Percentiles rank a stretch among this genome's conserved stretches.
phyloP scores from a whole-genome alignment of 2,329 filamentous ascomycete species.

The Trichoderma guizhouense region DNA sequence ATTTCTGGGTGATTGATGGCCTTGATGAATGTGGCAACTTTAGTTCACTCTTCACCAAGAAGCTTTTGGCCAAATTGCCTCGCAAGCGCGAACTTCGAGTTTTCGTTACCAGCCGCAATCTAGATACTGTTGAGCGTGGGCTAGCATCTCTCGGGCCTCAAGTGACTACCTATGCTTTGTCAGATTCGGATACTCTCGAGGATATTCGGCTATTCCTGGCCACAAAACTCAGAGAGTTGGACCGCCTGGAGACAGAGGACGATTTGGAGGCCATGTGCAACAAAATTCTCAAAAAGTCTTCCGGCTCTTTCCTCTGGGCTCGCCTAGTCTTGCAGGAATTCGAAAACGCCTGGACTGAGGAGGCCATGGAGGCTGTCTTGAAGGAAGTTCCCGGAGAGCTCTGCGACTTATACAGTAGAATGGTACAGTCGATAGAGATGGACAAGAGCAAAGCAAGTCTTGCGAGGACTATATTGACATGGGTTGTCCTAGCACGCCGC shows the following conservation, averaged over 20 bases:
- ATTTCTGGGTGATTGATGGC: constrained; percentile 7
- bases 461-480: constrained; percentile 1
- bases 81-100: not conserved
- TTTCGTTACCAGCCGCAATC: constrained; percentile 11
- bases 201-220: not conserved
- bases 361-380: constrained; percentile 3
- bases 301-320: constrained; percentile 5
- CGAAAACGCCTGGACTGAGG: constrained; percentile 1
- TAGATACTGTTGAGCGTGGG: not conserved
- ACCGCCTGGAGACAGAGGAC: not conserved
- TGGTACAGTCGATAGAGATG: not conserved
- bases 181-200: not conserved
- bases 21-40: not conserved
- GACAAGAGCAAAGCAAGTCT: not conserved
- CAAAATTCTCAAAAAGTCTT: constrained; percentile 8
- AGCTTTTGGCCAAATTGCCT: not conserved
- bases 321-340: constrained; percentile 14
- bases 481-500: constrained; percentile 1
- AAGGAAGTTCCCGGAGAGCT: not conserved
- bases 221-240: not conserved
- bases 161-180: not conserved
- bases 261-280: not conserved
- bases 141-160: not conserved
- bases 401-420: not conserved
- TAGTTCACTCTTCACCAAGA: not conserved